Evolutionary conservation across 2,329 filamentous ascomycete genomes (phyloP), one percentile per base, ranked within the genome.

Genomic region (Fusarium sp.): DNA sequence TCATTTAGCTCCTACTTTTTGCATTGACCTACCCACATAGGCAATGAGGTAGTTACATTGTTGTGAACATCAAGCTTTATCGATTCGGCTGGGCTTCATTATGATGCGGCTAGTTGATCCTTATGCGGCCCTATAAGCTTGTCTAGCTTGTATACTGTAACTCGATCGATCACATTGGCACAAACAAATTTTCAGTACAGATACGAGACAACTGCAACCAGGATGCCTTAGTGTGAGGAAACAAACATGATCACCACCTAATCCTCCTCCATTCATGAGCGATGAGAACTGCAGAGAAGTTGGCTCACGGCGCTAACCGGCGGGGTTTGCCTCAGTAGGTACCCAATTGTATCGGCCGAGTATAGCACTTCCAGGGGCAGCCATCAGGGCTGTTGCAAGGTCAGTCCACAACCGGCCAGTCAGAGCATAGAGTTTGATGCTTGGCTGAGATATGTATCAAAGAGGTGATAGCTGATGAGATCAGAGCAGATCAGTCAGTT

Each of bases 321-420:
- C 57, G 61, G 61, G 59, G 61, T 44, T 42, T 47, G 27, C 5
- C 5, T 47, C 21, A 29, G 6, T 14, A 37, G 11, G 31, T 45
- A 37, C 38, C 57, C 57, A 65, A 65, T 65, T 41, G 41, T 38
- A 57, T 56, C n/a, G 21, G 36, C 29, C 14, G 37, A 65, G 33
- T 42, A 36, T 29, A 65, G 33, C 42, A 38, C 33, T 27, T 47
- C 29, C 42, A 64, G 51, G 48, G 45, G 38, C 54, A 39, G 23
- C 46, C 47, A 42, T 49, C 57, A 29, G 54, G 35, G 57, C 32
- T 52, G 53, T 48, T 57, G 56, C 42, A 46, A 56, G 44, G 33
- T 49, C 31, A 42, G 57, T 62, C 61, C 49, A 46, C 48, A 65
- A 54, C 61, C 52, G 57, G 61, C 61, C 61, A 65, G 42, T 58